phyloP scores from a whole-genome alignment of 768 basidiomycete genomes.

The Dictyophora rubrovolvata region DNA sequence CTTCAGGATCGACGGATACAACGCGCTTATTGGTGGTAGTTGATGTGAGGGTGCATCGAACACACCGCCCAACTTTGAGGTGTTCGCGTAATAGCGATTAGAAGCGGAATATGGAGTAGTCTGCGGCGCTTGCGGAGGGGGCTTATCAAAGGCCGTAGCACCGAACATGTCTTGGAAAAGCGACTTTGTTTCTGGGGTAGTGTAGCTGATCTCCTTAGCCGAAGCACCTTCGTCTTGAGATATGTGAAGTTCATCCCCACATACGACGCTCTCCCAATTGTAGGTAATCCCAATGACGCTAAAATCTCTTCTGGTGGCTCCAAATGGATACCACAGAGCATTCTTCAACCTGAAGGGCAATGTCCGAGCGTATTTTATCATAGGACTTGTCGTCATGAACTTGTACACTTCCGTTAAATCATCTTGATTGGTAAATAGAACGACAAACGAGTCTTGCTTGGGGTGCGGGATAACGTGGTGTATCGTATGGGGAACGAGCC shows the following conservation, averaged over 20 bases:
- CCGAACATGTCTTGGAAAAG: conserved; percentile 92
- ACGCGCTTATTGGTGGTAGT: conserved; percentile 57
- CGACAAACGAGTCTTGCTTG: conserved; percentile 45
- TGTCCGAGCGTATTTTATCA: conserved; percentile 31
- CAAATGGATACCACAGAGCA: conserved; percentile 28
- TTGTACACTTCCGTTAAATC: conserved; percentile 26
- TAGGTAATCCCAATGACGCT: conserved; percentile 63
- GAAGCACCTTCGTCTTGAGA: conserved; percentile 31
- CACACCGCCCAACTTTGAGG: conserved; percentile 33
- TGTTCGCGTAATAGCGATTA: conserved; percentile 10
- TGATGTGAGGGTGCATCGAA: conserved; percentile 69
- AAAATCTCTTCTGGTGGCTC: conserved; percentile 30
- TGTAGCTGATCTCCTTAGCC: conserved; percentile 27
- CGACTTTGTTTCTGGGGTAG: conserved; percentile 33
- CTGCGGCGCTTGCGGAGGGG: conserved; percentile 9
- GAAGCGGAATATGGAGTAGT: conserved; percentile 16
- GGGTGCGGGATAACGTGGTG: conserved; percentile 45
- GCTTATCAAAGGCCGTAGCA: conserved; percentile 47
- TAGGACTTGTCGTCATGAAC: conserved; percentile 36
- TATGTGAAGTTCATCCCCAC: conserved; percentile 48
- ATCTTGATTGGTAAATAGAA: conserved; percentile 30
- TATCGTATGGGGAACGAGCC: conserved; percentile 28
- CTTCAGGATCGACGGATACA: conserved; percentile 58
- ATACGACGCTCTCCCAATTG: conserved; percentile 51
- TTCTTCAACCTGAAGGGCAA: conserved; percentile 60